Conservation (phyloP, 2,329 filamentous ascomycete species). For the Lachnellula cervina region DNA sequence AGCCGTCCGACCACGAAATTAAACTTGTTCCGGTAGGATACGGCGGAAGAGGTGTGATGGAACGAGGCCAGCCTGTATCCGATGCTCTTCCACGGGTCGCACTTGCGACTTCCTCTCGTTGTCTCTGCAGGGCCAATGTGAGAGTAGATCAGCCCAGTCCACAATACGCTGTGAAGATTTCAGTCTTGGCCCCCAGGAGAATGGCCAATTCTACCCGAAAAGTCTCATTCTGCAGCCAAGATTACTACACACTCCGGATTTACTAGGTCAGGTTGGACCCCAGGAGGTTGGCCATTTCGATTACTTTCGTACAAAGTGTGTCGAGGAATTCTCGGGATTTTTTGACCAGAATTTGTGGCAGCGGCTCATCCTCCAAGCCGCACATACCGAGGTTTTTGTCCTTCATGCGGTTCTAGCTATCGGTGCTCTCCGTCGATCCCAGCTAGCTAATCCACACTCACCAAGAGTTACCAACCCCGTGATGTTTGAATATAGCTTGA, state of each 20-base stretch:
- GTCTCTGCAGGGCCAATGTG: not conserved
- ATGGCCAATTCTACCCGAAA: too few relatives aligned
- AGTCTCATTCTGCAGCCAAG: not conserved
- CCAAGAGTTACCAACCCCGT: not conserved
- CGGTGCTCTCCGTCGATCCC: constrained; percentile 17
- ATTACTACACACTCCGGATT: not conserved
- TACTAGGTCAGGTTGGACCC: not conserved
- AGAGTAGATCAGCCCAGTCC: not conserved
- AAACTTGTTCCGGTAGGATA: constrained; percentile 5
- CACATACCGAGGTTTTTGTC: constrained; percentile 8
- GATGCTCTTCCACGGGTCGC: constrained; percentile 15
- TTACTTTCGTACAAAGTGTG: constrained; percentile 6
- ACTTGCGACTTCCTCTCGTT: constrained; percentile 10
- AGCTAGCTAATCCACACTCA: constrained; percentile 12
- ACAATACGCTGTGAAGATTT: not conserved
- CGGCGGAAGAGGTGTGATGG: constrained; percentile 18
- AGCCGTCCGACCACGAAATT: too few relatives aligned
- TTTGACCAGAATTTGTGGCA: constrained; percentile 7
- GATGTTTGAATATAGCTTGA: constrained; percentile 30
- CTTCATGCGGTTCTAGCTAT: constrained; percentile 9
- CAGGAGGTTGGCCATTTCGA: constrained; percentile 8
- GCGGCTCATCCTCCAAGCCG: constrained; percentile 7
- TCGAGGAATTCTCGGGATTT: constrained; percentile 3
- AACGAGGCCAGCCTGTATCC: constrained; percentile 9
- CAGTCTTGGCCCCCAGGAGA: not conserved